phyloP scores from a whole-genome alignment of 257 asterid genomes.

The Jasminum sambac region DNA sequence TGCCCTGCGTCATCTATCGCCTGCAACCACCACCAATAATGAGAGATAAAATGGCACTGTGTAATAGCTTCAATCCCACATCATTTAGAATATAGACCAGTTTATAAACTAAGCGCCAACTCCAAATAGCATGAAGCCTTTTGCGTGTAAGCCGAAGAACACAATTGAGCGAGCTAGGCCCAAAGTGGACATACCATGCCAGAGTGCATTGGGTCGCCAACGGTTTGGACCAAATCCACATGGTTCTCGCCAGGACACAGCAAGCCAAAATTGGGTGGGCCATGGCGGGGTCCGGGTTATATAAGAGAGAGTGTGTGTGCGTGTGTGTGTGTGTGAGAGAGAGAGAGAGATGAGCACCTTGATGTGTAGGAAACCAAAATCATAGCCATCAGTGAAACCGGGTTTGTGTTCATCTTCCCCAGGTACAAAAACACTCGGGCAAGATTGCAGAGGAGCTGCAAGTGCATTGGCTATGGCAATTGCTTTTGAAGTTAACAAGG shows the following conservation, averaged over 20 bases:
- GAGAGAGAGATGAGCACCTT: conserved; percentile 50
- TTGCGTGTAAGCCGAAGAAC: no score
- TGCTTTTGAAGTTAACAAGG: conserved; percentile 89
- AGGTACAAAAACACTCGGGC: conserved; percentile 85
- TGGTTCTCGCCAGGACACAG: no score
- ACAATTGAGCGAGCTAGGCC: no score
- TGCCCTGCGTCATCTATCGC: conserved; percentile 99
- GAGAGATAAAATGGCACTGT: background rate
- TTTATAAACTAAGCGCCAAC: no score
- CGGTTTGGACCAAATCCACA: no score
- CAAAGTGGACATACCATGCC: no score
- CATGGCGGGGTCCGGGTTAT: no score
- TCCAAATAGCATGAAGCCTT: no score
- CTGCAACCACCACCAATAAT: conserved; percentile 37
- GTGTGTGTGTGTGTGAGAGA: background rate
- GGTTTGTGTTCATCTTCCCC: conserved; percentile 89
- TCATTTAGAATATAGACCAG: no score
- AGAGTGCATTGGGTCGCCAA: no score
- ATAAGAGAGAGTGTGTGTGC: background rate
- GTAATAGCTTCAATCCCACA: no score
- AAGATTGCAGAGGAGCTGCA: conserved; percentile 62
- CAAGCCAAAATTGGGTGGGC: no score
- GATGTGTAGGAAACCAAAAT: conserved; percentile 94
- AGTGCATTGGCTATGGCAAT: conserved; percentile 82
- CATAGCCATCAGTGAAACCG: conserved; percentile 76